Percentiles rank a stretch among this genome's conserved stretches.
phyloP scores from a whole-genome alignment of 768 basidiomycete genomes.

The Tylopilus vinaceipallidus region DNA sequence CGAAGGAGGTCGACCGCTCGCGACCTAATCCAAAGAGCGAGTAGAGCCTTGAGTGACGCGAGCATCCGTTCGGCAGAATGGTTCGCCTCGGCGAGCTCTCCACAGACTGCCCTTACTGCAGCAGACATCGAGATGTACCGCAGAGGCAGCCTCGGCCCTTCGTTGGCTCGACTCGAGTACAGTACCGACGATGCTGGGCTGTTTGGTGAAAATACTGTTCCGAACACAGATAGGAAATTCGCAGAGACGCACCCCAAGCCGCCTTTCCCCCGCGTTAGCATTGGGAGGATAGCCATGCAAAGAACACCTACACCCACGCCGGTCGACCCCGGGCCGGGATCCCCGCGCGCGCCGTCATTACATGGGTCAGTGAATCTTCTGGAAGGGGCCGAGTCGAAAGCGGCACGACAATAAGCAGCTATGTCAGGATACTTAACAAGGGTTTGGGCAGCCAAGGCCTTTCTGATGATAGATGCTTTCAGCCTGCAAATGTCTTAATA shows the following conservation, averaged over 20 bases:
- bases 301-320: conserved; percentile 35
- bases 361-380: conserved; percentile 29
- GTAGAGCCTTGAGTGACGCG: conserved; percentile 24
- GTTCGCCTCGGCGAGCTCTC: conserved; percentile 24
- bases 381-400: conserved; percentile 17
- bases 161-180: background rate
- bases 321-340: conserved; percentile 15
- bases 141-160: conserved; percentile 10
- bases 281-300: conserved; percentile 38
- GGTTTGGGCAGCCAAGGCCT: too few species aligned
- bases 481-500: background rate
- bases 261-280: conserved; percentile 16
- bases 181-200: background rate
- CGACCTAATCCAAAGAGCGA: conserved; percentile 18
- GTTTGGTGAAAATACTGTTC: background rate
- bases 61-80: conserved; percentile 34
- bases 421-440: conserved; percentile 11
- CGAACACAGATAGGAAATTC: conserved; percentile 1
- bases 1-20: conserved; percentile 13
- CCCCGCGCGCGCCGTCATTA: conserved; percentile 30
- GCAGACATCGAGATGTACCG: conserved; percentile 29
- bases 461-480: background rate
- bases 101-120: conserved; percentile 15
- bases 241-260: background rate
- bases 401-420: background rate